phyloP scores from a whole-genome alignment of 2,329 filamentous ascomycete species.

The Cladosporium sp. region DNA sequence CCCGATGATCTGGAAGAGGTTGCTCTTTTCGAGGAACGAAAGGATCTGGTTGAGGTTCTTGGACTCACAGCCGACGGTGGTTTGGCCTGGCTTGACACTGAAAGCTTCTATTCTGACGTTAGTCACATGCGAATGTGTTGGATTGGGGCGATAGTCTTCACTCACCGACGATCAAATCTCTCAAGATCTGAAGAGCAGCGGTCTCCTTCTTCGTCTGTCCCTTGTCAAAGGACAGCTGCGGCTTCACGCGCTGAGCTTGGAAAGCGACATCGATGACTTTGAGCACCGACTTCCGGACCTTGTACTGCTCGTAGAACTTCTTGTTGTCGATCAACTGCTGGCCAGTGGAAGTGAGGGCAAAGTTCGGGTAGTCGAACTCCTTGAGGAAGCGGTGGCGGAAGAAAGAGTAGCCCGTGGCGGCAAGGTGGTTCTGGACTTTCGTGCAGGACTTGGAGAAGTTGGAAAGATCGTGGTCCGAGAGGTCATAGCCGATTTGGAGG shows the following conservation, averaged over 20 bases:
- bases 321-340: slow-evolving; percentile 19
- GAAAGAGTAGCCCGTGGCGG: slow-evolving; percentile 38
- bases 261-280: slow-evolving; percentile 3
- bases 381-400: slow-evolving; percentile 45
- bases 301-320: slow-evolving; percentile 36
- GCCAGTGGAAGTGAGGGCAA: slow-evolving; percentile 12
- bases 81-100: slow-evolving; percentile 6
- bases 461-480: slow-evolving; percentile 42
- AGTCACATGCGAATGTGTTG: no score
- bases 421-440: slow-evolving; percentile 36
- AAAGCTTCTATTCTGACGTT: slow-evolving; percentile 36
- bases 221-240: slow-evolving; percentile 24
- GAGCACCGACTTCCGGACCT: slow-evolving; percentile 26
- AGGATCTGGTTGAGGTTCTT: slow-evolving; percentile 32
- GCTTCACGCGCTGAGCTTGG: slow-evolving; percentile 2
- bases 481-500: slow-evolving; percentile 34
- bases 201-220: slow-evolving; percentile 28
- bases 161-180: slow-evolving; percentile 42
- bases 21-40: slow-evolving; percentile 27
- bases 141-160: no score
- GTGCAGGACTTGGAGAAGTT: slow-evolving; percentile 40
- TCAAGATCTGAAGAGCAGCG: slow-evolving; percentile 36
- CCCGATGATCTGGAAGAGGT: slow-evolving; percentile 1
- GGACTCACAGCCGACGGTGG: slow-evolving; percentile 24
- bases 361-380: slow-evolving; percentile 36